These are phyloP conservation scores for Actinidia arguta DNA, from an alignment of 179 eudicot species.

Conservation along the genomic window DNA sequence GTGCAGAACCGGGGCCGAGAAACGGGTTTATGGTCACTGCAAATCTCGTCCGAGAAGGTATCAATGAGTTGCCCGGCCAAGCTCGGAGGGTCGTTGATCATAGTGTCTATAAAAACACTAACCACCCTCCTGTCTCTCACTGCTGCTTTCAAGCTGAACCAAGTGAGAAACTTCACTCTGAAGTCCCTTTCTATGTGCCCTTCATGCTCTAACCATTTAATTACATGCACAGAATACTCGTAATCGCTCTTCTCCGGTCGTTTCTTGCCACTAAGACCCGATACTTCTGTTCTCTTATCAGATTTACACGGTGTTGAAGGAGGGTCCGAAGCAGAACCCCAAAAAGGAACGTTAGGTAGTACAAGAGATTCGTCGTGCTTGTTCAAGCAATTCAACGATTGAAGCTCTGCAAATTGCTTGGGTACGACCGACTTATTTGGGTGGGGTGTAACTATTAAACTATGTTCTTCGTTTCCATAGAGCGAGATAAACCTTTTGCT, in stretches of 20 bases:
- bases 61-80: slow-evolving; percentile 74
- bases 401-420: slow-evolving; percentile 27
- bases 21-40: slow-evolving; percentile 31
- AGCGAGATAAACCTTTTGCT: slow-evolving; percentile 19
- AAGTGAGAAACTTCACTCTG: slow-evolving; percentile 70
- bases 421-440: background rate
- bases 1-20: slow-evolving; percentile 16
- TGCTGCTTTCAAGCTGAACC: slow-evolving; percentile 80
- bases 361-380: too few species aligned
- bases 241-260: slow-evolving; percentile 40
- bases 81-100: slow-evolving; percentile 60
- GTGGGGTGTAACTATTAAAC: background rate
- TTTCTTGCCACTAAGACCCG: slow-evolving; percentile 26
- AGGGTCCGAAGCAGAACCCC: slow-evolving; percentile 30
- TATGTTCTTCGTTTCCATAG: slow-evolving; percentile 8
- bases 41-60: slow-evolving; percentile 63
- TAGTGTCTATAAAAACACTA: slow-evolving; percentile 57
- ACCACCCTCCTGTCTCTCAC: slow-evolving; percentile 58
- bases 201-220: slow-evolving; percentile 56
- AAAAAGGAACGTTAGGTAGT: too few species aligned
- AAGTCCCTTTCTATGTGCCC: slow-evolving; percentile 57
- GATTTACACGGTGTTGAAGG: slow-evolving; percentile 54
- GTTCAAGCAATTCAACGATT: slow-evolving; percentile 28
- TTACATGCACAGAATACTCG: slow-evolving; percentile 59
- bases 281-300: slow-evolving; percentile 35